Percentiles rank a stretch among this genome's conserved stretches.
phyloP scores from a whole-genome alignment of 2,329 filamentous ascomycete genomes.

The Phyllosticta paracitricarpa region DNA sequence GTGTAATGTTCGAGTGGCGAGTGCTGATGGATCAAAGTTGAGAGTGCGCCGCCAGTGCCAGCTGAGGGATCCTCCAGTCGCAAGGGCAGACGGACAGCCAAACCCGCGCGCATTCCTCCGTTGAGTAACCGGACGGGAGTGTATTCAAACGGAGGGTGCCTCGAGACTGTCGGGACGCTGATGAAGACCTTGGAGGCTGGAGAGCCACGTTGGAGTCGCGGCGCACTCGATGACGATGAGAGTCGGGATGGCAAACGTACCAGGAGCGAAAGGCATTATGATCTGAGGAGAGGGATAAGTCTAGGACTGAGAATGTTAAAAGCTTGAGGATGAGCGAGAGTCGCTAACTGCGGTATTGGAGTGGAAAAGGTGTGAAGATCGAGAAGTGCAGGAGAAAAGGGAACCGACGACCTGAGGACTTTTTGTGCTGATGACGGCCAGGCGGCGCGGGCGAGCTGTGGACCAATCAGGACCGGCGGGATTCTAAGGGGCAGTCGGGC shows the following conservation, averaged over 20 bases:
- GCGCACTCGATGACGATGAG: background rate
- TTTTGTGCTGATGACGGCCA: background rate
- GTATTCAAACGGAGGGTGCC: background rate
- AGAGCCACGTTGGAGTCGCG: background rate
- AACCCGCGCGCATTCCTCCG: background rate
- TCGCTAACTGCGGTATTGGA: background rate
- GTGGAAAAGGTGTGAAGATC: background rate
- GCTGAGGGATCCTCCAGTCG: background rate
- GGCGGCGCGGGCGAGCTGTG: background rate
- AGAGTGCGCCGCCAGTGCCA: background rate
- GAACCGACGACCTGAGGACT: background rate
- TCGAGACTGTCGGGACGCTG: background rate
- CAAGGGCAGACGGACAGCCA: background rate
- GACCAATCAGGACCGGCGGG: background rate
- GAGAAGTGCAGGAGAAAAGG: background rate
- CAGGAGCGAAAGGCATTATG: constrained; percentile 2
- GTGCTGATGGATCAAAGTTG: background rate
- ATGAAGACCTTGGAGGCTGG: background rate
- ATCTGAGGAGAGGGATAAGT: background rate
- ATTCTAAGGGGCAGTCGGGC: background rate
- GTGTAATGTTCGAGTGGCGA: background rate
- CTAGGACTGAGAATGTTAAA: background rate
- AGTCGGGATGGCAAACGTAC: background rate
- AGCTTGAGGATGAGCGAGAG: background rate
- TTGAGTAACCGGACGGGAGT: background rate